These are phyloP conservation scores for Mycena latifolia DNA, from an alignment of 768 basidiomycete species.

Conservation along the genomic window DNA sequence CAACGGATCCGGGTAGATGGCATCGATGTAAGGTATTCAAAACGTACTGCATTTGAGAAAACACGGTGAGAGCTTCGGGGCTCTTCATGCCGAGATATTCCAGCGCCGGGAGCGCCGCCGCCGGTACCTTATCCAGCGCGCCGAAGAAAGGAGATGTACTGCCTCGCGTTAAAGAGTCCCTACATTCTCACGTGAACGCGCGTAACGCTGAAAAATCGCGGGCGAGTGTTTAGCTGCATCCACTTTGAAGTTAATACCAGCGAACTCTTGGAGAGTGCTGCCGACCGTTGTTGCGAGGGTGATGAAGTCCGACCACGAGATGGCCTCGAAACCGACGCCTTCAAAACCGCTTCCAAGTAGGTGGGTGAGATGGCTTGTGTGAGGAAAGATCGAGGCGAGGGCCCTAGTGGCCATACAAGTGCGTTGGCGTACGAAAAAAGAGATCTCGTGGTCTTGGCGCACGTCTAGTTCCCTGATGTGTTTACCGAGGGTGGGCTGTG, in stretches of 20 bases:
- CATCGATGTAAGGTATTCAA: too few relatives aligned
- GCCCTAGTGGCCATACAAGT: background rate
- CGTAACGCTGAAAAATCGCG: background rate
- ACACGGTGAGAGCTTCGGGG: background rate
- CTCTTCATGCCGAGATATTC: background rate
- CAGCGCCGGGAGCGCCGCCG: slow-evolving; percentile 4
- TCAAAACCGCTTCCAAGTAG: background rate
- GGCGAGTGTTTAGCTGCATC: background rate
- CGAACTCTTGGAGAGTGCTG: slow-evolving; percentile 2
- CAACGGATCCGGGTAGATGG: too few relatives aligned
- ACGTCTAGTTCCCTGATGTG: background rate
- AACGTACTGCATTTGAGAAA: background rate
- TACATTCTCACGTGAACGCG: background rate
- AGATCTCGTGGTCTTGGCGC: background rate
- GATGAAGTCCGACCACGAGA: background rate
- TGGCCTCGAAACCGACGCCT: too few relatives aligned
- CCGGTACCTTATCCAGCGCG: background rate
- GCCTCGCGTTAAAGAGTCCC: background rate
- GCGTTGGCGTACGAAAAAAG: too few relatives aligned
- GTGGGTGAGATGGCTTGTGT: background rate
- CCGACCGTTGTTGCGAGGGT: background rate
- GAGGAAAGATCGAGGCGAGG: background rate
- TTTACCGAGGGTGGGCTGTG: background rate
- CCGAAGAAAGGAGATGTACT: background rate
- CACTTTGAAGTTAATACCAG: background rate